These are phyloP conservation scores for Hondaea fermentalgiana DNA, from an alignment of 108 stramenopile genomes.

Conservation along the genomic window DNA sequence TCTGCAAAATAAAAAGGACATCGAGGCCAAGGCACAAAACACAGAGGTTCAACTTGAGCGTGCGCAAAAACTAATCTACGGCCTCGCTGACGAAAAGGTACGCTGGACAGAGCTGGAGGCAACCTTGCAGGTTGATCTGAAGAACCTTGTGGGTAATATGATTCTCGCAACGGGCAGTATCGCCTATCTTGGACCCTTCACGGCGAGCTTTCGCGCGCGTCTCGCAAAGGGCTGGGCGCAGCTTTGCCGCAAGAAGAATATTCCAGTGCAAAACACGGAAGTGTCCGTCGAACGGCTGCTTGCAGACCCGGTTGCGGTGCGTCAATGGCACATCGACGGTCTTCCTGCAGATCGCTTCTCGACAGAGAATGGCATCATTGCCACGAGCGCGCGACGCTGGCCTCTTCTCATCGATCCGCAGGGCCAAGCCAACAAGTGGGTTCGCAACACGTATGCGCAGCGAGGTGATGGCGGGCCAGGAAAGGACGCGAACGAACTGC, in stretches of 20 bases:
- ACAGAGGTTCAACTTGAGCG: conserved; percentile 40
- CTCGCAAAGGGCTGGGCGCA: conserved; percentile 33
- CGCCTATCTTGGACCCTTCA: conserved; percentile 53
- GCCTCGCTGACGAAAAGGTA: conserved; percentile 48
- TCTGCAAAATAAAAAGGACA: conserved; percentile 21
- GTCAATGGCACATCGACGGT: conserved; percentile 49
- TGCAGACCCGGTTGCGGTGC: conserved; percentile 34
- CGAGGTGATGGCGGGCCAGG: not conserved
- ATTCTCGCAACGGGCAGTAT: conserved; percentile 50
- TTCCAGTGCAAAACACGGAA: conserved; percentile 34
- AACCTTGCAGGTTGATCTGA: conserved; percentile 20
- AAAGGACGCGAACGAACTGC: not conserved
- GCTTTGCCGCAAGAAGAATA: conserved; percentile 24
- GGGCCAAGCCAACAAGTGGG: conserved; percentile 44
- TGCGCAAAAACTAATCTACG: conserved; percentile 53
- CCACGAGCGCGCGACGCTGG: conserved; percentile 35
- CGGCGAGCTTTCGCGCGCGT: conserved; percentile 41
- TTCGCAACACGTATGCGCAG: conserved; percentile 21
- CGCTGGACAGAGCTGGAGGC: conserved; percentile 48
- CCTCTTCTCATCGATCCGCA: conserved; percentile 44
- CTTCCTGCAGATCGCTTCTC: conserved; percentile 53
- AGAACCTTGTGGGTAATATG: conserved; percentile 50
- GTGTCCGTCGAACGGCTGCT: conserved; percentile 18
- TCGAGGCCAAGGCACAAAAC: conserved; percentile 10
- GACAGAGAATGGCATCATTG: conserved; percentile 54